phyloP scores from a whole-genome alignment of 73 alveolate species.

The Tetrahymena elliotti region DNA sequence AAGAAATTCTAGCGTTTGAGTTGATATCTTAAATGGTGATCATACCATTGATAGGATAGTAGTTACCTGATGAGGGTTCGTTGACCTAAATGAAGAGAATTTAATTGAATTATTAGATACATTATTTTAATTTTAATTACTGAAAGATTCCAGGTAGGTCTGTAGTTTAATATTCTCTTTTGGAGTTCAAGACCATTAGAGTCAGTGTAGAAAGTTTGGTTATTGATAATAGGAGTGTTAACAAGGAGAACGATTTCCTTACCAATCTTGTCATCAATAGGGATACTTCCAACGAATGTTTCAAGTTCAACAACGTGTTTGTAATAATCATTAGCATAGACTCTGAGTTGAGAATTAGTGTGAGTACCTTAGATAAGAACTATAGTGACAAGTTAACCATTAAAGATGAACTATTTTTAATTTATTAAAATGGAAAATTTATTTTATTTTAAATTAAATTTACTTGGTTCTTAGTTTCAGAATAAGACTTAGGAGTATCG shows the following conservation, averaged over 20 bases:
- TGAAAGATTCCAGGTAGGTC: slow-evolving; percentile 63
- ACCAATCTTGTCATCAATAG: slow-evolving; percentile 29
- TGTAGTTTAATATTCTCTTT: slow-evolving; percentile 59
- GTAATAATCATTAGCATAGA: not conserved
- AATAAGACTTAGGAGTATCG: not conserved
- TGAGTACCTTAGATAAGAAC: not conserved
- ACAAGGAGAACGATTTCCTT: slow-evolving; percentile 46
- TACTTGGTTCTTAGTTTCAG: not conserved
- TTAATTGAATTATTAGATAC: not conserved
- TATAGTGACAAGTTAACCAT: not conserved
- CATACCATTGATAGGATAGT: slow-evolving; percentile 84
- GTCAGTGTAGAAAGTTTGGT: slow-evolving; percentile 66
- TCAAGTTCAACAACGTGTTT: slow-evolving; percentile 43
- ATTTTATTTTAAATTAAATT: not conserved
- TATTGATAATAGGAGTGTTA: slow-evolving; percentile 25
- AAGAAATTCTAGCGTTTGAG: slow-evolving; percentile 35
- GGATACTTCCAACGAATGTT: slow-evolving; percentile 36
- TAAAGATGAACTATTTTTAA: not conserved
- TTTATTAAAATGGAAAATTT: not conserved
- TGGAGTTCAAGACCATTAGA: slow-evolving; percentile 69
- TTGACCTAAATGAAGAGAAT: not conserved
- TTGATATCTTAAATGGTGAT: slow-evolving; percentile 57
- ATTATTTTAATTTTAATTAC: not conserved
- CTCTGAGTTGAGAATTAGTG: not conserved
- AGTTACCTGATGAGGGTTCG: slow-evolving; percentile 78